phyloP scores from a whole-genome alignment of 2,329 filamentous ascomycete species.

The Emmonsiellopsis sp. region DNA sequence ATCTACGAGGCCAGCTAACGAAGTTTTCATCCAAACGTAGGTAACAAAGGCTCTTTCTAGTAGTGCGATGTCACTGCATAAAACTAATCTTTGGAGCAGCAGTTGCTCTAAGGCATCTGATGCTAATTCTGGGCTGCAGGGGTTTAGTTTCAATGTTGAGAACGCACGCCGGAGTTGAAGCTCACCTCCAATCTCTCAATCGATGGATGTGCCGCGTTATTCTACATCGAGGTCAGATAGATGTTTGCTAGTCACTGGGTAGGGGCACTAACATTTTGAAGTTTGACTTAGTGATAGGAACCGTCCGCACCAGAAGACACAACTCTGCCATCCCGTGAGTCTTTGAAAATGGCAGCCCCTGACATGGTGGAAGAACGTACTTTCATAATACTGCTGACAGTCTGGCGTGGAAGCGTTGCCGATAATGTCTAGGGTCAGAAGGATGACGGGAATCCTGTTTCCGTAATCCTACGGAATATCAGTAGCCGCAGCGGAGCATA shows the following conservation, averaged over 20 bases:
- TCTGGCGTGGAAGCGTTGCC: conserved; percentile 26
- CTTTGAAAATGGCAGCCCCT: neutral
- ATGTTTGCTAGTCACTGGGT: neutral
- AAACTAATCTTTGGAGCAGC: conserved; percentile 48
- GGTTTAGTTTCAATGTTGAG: conserved; percentile 4
- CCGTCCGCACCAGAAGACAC: conserved; percentile 50
- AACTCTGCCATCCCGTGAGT: conserved; percentile 37
- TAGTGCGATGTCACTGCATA: conserved; percentile 46
- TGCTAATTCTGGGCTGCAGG: conserved; percentile 27
- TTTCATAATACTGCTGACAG: conserved; percentile 30
- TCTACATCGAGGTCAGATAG: conserved; percentile 13
- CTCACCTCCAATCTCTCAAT: conserved; percentile 48
- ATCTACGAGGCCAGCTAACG: conserved; percentile 30
- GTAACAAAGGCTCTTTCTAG: conserved; percentile 61
- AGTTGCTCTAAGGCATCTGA: conserved; percentile 53
- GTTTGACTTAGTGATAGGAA: conserved; percentile 53
- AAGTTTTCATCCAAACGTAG: conserved; percentile 56
- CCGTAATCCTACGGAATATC: conserved; percentile 41
- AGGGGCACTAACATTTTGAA: conserved; percentile 46
- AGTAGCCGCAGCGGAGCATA: neutral
- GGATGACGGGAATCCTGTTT: conserved; percentile 54
- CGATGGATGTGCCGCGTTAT: conserved; percentile 60
- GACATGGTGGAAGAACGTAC: conserved; percentile 19
- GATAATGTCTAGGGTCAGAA: conserved; percentile 62
- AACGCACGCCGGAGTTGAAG: conserved; percentile 33